These are phyloP conservation scores for Boletus sp. DNA, from an alignment of 768 basidiomycete genomes.

Conservation along the genomic window DNA sequence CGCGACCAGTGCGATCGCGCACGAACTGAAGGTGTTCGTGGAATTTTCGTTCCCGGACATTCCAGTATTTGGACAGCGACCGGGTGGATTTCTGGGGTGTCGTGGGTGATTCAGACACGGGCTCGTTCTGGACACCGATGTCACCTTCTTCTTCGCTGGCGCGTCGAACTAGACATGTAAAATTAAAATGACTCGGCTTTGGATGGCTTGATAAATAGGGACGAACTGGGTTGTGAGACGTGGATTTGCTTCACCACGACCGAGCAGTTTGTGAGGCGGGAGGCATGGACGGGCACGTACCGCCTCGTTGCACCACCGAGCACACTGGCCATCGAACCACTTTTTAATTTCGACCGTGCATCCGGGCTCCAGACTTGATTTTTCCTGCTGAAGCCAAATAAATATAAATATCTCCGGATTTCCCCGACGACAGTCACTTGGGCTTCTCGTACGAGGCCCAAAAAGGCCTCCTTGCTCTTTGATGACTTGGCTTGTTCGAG, in stretches of 20 bases:
- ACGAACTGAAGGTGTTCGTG: constrained; percentile 25
- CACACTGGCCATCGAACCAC: constrained; percentile 17
- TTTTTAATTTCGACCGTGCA: too few species aligned
- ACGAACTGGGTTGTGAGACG: constrained; percentile 24
- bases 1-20: constrained; percentile 26
- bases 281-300: constrained; percentile 1
- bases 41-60: constrained; percentile 22
- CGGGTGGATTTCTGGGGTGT: not conserved
- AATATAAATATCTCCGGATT: constrained; percentile 6
- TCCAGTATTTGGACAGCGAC: not conserved
- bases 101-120: not conserved
- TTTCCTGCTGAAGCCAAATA: constrained; percentile 7
- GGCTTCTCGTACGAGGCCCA: too few species aligned
- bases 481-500: not conserved
- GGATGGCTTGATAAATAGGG: not conserved
- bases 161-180: constrained; percentile 14
- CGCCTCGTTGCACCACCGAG: constrained; percentile 13
- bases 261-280: constrained; percentile 3
- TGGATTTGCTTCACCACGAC: constrained; percentile 14
- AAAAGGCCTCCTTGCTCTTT: not conserved
- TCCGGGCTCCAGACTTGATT: not conserved
- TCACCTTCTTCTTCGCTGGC: constrained; percentile 6
- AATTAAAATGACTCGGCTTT: constrained; percentile 2
- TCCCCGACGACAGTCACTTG: too few species aligned
- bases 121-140: constrained; percentile 8